Percentiles rank a stretch among this genome's conserved stretches.
These are phyloP conservation scores for Rhipidocladum racemiflorum DNA, from an alignment of 176 grass and related monocot species.

Conservation along the genomic window DNA sequence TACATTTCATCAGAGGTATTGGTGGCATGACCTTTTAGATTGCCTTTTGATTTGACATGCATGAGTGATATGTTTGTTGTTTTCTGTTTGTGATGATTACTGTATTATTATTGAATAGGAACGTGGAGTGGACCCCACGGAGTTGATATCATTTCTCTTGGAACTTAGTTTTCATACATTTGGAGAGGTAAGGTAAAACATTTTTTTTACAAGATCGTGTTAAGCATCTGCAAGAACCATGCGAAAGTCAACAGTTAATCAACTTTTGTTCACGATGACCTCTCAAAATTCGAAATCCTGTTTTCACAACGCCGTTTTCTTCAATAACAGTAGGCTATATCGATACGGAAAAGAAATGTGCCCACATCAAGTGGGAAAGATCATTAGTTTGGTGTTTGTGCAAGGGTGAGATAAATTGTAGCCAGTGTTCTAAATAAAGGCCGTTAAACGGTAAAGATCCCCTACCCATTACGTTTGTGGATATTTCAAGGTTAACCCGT, in stretches of 20 bases:
- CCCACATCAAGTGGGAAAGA: background rate
- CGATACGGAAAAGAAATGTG: background rate
- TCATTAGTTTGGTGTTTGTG: background rate
- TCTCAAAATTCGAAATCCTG: constrained; percentile 1
- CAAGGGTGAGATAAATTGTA: background rate
- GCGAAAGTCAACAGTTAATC: background rate
- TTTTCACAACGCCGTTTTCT: background rate
- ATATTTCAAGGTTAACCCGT: no score
- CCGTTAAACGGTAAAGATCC: no score
- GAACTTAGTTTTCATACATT: constrained; percentile 90
- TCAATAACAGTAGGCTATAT: background rate
- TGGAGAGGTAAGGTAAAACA: constrained; percentile 55
- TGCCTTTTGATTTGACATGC: background rate
- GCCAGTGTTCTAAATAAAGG: no score
- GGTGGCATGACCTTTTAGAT: constrained; percentile 24
- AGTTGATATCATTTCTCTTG: constrained; percentile 92
- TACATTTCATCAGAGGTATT: constrained; percentile 95
- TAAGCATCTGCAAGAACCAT: constrained; percentile 15
- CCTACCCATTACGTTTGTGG: no score
- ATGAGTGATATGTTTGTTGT: constrained; percentile 11
- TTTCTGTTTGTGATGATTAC: constrained; percentile 19
- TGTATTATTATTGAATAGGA: constrained; percentile 51
- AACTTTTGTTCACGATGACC: background rate
- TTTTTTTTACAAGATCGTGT: constrained; percentile 8
- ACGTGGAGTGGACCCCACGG: constrained; percentile 79